Evolutionary conservation across 768 basidiomycete species (phyloP), one percentile per base, ranked within the genome.

Genomic region (Cubamyces sp.): DNA sequence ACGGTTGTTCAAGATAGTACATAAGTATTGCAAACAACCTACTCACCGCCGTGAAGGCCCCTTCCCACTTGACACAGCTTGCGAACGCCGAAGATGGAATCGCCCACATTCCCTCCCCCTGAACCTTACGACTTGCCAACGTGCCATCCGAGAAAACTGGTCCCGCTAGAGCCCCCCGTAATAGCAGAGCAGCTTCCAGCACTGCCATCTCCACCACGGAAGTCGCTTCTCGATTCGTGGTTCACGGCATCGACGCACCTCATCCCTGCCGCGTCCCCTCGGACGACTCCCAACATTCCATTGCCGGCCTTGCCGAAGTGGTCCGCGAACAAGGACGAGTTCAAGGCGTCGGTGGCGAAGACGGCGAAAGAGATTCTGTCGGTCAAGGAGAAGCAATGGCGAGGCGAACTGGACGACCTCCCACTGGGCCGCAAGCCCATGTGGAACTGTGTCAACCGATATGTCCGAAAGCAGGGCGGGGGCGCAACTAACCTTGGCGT

Each of bases 401-500:
- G 56, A 12, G 69, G 65, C 26, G 65, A 74, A 48, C 66, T 71
- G 5, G 49, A 60, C 21, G 62, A 64, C 57, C 58, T 64, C 1
- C 66, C 60, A n/a, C 62, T 40, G 19, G 73, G 68, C 50, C 58
- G 64, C 60, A 75, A 64, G 57, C 69, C 82, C 4, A 72, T 93
- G 54, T 92, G 90, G 90, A 86, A 83, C 54, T 87, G 83, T 54
- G 70, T 87, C 37, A 92, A 94, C 69, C 83, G 92, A 43, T 93
- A 89, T 71, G 81, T 82, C 28, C 78, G 78, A 67, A 74, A 72
- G 46, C 26, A 3, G 14, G 8, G 16, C n/a, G 2, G 18, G 7
- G 26, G 14, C 12, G 76, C 70, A 8, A 48, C 73, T 8, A 19
- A 52, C 16, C 12, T 12, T 11, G 84, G 88, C 0, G 54, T 91